Evolutionary conservation across 306 rosid genomes (phyloP), one percentile per base, ranked within the genome.

Genomic region (Arachis stenosperma): DNA sequence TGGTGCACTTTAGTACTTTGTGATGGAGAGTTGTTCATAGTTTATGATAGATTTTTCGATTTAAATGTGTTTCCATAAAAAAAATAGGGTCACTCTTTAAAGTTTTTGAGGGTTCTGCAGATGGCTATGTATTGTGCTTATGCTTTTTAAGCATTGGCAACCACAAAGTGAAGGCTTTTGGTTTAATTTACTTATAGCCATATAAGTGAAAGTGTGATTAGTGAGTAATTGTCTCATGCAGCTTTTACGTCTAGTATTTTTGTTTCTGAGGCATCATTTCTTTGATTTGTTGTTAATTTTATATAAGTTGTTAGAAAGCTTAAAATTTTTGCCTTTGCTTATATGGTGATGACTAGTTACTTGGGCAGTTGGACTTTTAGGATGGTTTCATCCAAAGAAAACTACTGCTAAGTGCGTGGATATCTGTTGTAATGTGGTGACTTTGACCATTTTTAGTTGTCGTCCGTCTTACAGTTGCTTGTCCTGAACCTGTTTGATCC

Each of bases 21-120:
- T 43, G 12, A 67, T 79, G 65, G 30, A 36, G 73, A 71, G 75
- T 75, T 65, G 65, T 68, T 83, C 75, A 61, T 72, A 17, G 75
- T 71, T 71, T 71, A 58, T 73, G 70, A 73, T 69, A 15, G 61
- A 46, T 53, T 61, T 51, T 7, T 65, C 80, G 41, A 46, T 65
- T 65, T 79, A 80, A 75, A 61, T 61, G 70, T 55, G 65, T 73
- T 71, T 60, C 14, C 60, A 61, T 61, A 3, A 15, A 41, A 74
- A 41, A 74, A 67, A 56, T 48, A 5, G 11, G 33, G 62, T 39
- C 36, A 41, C 61, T 69, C 64, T 15, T 77, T 14, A 46, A 51
- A 61, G 73, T 54, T 78, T 75, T 69, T 6, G 27, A 14, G 37
- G 65, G 6, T 56, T 84, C 53, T 52, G 70, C 81, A 57, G 47